Percentiles rank a stretch among this genome's conserved stretches.
Evolutionary conservation across 306 rosid genomes (phyloP).

Genomic region (Mucuna pruriens): DNA sequence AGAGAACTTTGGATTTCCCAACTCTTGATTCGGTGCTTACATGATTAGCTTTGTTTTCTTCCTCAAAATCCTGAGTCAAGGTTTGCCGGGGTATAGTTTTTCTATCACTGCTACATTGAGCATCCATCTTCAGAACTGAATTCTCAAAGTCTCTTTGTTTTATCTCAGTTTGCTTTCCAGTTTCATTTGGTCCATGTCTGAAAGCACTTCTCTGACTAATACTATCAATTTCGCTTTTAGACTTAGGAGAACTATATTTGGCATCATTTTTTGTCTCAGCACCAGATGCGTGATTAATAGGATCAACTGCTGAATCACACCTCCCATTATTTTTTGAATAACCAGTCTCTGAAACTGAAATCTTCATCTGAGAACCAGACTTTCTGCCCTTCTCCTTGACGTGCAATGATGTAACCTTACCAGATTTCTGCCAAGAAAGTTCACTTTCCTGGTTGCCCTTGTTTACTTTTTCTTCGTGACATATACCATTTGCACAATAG

Average conservation of each 20-base stretch:
- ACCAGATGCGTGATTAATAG: constrained; percentile 41
- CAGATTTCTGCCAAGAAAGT: constrained; percentile 44
- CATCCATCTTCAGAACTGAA: constrained; percentile 47
- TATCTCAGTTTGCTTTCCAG: constrained; percentile 45
- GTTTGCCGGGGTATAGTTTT: constrained; percentile 42
- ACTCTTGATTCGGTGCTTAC: constrained; percentile 42
- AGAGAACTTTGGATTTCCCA: constrained; percentile 48
- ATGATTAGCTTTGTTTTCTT: constrained; percentile 37
- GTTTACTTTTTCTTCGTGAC: constrained; percentile 42
- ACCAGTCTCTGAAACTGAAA: constrained; percentile 49
- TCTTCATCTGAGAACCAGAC: constrained; percentile 46
- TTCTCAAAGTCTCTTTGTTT: constrained; percentile 48
- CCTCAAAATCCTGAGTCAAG: constrained; percentile 51
- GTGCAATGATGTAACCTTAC: constrained; percentile 43
- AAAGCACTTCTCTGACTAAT: constrained; percentile 35
- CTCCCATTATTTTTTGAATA: constrained; percentile 50
- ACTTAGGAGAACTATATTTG: constrained; percentile 40
- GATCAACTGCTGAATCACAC: constrained; percentile 46
- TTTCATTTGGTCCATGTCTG: constrained; percentile 49
- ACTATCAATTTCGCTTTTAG: constrained; percentile 44
- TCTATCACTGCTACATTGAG: constrained; percentile 42
- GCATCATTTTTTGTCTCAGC: constrained; percentile 41
- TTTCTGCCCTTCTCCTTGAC: constrained; percentile 49
- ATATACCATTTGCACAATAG: constrained; percentile 38
- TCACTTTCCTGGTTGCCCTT: constrained; percentile 44